Base-by-base conservation (phyloP, 495 filamentous ascomycete species). In the Melanomma pulvis-pyrius region DNA sequence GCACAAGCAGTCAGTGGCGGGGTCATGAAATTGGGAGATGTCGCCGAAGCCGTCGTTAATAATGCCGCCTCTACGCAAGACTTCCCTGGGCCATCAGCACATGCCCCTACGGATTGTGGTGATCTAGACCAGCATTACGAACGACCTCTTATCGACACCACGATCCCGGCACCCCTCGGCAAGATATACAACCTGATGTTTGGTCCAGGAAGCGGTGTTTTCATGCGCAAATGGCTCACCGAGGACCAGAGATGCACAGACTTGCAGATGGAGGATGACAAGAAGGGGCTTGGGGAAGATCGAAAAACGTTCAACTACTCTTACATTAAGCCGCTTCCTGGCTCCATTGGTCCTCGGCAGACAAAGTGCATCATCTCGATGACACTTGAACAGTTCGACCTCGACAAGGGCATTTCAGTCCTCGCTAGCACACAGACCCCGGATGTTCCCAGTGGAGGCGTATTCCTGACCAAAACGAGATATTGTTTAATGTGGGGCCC, bases 401-500 rank as follows among this genome's bases (percentile, higher is more conserved):
- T 96, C 7, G 94, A 99, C 57, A 94, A 92, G 75, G 84, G 90
- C 4, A 86, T 97, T 19, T 87, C 87, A 0, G 82, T 92, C 9
- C 83, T 73, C 15, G 79, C 77, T 64, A 71, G 82, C 52, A 97
- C 92, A 4, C 91, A 96, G 70, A 99, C 90, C 15, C 94, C 94
- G 0, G 94, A 99, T 75, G 94, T 99, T 2, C 94, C 94, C 8
- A 96, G 86, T 73, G 94, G 94, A 17, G 96, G 92, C 77, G 84
- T 96, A 9, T 99, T 99, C 74, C 80, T 82, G 36, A 88, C 89
- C 26, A 98, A 97, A 78, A 98, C 96, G 1, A 91, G 89, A 73
- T 98, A 97, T 69, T 96, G 96, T 67, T 82, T 99, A 8, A 90
- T 88, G 44, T 99, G 94, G 94, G 92, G 86, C 1, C 82, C 94